A percentile compares a stretch with the other conserved stretches of the same genome.
Conservation (phyloP, 2,329 filamentous ascomycete genomes). For the Aplosporella prunicola region DNA sequence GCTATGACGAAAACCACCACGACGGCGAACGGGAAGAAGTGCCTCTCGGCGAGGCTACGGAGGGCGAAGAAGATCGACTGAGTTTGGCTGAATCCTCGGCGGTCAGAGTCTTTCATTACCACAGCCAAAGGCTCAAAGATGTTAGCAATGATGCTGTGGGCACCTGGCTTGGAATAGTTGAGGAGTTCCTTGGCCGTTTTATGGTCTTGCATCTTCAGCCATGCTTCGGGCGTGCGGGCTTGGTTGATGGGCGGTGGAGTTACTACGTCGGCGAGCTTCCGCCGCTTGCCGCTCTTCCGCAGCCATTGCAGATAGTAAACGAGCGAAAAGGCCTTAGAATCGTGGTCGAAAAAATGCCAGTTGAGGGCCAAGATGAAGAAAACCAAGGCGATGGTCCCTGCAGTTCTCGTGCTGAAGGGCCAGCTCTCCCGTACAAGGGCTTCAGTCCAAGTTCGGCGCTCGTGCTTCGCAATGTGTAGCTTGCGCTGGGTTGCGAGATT, state of each 20-base stretch:
- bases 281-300: neutral
- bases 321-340: slow-evolving; percentile 29
- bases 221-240: slow-evolving; percentile 64
- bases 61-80: slow-evolving; percentile 45
- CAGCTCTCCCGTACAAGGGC: slow-evolving; percentile 55
- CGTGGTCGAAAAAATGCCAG: slow-evolving; percentile 65
- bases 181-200: slow-evolving; percentile 70
- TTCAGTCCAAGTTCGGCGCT: slow-evolving; percentile 48
- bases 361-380: slow-evolving; percentile 65
- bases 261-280: slow-evolving; percentile 27
- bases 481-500: slow-evolving; percentile 17
- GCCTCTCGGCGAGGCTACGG: slow-evolving; percentile 45
- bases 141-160: slow-evolving; percentile 61
- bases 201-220: slow-evolving; percentile 69
- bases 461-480: slow-evolving; percentile 34
- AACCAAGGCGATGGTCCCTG: slow-evolving; percentile 63
- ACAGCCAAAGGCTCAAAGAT: slow-evolving; percentile 69
- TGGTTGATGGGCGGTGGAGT: slow-evolving; percentile 56
- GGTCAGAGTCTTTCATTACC: slow-evolving; percentile 58
- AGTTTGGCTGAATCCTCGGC: slow-evolving; percentile 44
- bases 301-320: slow-evolving; percentile 18
- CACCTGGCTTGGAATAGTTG: slow-evolving; percentile 61
- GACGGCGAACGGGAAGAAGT: slow-evolving; percentile 59
- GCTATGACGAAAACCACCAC: slow-evolving; percentile 54
- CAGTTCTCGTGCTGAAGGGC: slow-evolving; percentile 62